Conservation (phyloP, 352 stramenopile species). For the Aphanomyces cochlioides region DNA sequence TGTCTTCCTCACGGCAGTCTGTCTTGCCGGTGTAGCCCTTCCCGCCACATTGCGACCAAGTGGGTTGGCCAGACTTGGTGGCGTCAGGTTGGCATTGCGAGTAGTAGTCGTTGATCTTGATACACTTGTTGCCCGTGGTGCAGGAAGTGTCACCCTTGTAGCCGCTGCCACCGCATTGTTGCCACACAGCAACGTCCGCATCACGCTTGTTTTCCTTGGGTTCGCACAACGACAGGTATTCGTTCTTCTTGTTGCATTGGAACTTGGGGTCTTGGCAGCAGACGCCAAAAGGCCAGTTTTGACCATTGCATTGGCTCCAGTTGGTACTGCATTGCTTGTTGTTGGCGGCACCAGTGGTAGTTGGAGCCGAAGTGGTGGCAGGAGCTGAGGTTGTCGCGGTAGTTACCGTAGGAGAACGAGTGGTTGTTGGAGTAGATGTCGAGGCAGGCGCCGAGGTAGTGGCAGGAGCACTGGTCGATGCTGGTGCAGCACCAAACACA, state of each 20-base stretch:
- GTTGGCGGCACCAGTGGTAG: not conserved
- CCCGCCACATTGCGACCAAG: slow-evolving; percentile 13
- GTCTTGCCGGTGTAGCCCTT: slow-evolving; percentile 9
- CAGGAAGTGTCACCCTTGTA: slow-evolving; percentile 9
- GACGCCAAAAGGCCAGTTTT: slow-evolving; percentile 26
- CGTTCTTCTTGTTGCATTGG: slow-evolving; percentile 23
- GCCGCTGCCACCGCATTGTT: slow-evolving; percentile 20
- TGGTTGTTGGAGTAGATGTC: too few relatives aligned
- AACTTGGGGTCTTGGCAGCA: slow-evolving; percentile 22
- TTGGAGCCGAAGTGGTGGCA: not conserved
- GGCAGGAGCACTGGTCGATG: not conserved
- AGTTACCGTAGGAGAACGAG: not conserved
- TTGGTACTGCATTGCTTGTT: slow-evolving; percentile 9
- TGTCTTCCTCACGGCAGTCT: slow-evolving; percentile 18
- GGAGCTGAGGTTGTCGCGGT: not conserved
- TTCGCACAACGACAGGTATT: slow-evolving; percentile 24
- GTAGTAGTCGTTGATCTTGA: slow-evolving; percentile 13
- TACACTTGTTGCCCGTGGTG: not conserved
- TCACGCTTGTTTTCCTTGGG: slow-evolving; percentile 1
- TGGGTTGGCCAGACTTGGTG: not conserved
- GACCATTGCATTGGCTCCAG: slow-evolving; percentile 25
- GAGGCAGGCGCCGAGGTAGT: not conserved
- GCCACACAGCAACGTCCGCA: slow-evolving; percentile 2
- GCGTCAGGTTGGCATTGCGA: slow-evolving; percentile 10
- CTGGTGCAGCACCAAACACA: slow-evolving; percentile 16